Evolutionary conservation across 805 yeast species (phyloP).

Genomic region (Cyberlindnera mrakii): DNA sequence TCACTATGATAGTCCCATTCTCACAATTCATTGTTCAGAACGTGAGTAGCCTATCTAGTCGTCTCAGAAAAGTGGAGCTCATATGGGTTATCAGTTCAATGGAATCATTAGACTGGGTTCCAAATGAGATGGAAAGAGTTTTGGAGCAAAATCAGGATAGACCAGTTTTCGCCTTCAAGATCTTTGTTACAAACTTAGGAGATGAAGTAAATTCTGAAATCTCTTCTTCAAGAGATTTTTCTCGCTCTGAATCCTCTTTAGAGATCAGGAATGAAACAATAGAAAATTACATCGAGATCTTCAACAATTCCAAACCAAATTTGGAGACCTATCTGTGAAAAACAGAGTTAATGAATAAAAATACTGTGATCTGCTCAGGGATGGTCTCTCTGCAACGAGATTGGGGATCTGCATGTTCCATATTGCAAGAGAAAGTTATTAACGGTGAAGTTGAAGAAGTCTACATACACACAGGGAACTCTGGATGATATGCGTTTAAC

Average conservation of each 20-base stretch:
- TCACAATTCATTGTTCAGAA: slow-evolving; percentile 20
- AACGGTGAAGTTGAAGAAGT: slow-evolving; percentile 33
- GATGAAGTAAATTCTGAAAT: background rate
- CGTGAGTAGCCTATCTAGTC: slow-evolving; percentile 6
- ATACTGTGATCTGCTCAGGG: slow-evolving; percentile 41
- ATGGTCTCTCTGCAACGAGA: slow-evolving; percentile 33
- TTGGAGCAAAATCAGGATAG: background rate
- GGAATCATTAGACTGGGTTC: slow-evolving; percentile 35
- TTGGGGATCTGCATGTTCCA: slow-evolving; percentile 34
- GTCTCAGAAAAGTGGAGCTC: slow-evolving; percentile 29
- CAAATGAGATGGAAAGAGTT: slow-evolving; percentile 25
- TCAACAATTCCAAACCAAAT: slow-evolving; percentile 14
- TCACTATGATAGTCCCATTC: slow-evolving; percentile 45
- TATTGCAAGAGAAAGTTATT: slow-evolving; percentile 31
- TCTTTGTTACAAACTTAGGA: slow-evolving; percentile 24
- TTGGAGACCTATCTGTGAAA: slow-evolving; percentile 2
- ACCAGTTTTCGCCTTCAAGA: slow-evolving; percentile 16
- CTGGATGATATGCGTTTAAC: slow-evolving; percentile 31
- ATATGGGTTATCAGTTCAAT: slow-evolving; percentile 37
- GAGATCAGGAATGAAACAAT: background rate
- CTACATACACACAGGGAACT: slow-evolving; percentile 46
- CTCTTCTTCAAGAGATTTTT: background rate
- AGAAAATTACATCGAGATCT: background rate
- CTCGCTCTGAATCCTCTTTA: background rate
- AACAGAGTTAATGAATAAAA: slow-evolving; percentile 20